phyloP scores from a whole-genome alignment of 169 alveolate genomes.

The Eimeria falciformis region DNA sequence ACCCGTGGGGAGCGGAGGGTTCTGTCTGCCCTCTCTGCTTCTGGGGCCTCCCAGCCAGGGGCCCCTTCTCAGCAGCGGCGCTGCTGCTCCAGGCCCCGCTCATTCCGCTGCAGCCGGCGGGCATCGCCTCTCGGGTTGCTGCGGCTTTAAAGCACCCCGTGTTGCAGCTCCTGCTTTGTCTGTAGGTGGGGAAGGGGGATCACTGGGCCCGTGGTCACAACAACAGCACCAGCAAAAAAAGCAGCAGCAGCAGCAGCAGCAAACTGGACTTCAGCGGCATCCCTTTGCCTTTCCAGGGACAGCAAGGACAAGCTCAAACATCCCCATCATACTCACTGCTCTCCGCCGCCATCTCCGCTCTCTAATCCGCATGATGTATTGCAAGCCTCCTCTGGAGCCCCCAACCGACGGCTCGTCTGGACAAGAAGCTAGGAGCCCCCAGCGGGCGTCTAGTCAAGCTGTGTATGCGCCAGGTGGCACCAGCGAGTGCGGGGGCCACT shows the following conservation, averaged over 20 bases:
- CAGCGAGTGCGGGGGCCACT: constrained; percentile 20
- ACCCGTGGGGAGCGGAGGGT: constrained; percentile 16
- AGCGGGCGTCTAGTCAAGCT: not conserved
- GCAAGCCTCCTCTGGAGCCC: not conserved
- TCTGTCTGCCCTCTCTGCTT: not conserved
- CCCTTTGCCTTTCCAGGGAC: not conserved
- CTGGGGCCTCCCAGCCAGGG: constrained; percentile 29
- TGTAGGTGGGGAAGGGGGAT: not conserved
- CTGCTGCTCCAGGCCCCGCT: constrained; percentile 21
- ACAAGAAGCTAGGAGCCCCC: not conserved
- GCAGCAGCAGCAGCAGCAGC: constrained; percentile 61
- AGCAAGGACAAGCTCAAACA: not conserved
- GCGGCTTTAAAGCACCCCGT: not conserved
- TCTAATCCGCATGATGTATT: constrained; percentile 36
- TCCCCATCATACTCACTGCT: constrained; percentile 25
- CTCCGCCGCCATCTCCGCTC: constrained; percentile 52
- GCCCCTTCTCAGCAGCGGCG: constrained; percentile 1
- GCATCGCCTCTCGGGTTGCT: not conserved
- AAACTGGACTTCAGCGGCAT: not conserved
- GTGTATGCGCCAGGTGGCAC: not conserved
- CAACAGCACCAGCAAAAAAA: too few relatives aligned
- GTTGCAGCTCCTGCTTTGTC: constrained; percentile 9
- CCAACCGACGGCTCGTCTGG: not conserved
- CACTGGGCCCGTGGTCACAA: constrained; percentile 8
- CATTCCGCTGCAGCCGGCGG: constrained; percentile 29